These are phyloP conservation scores for Hypoxylon rickii DNA, from an alignment of 495 filamentous ascomycete genomes.

Conservation along the genomic window DNA sequence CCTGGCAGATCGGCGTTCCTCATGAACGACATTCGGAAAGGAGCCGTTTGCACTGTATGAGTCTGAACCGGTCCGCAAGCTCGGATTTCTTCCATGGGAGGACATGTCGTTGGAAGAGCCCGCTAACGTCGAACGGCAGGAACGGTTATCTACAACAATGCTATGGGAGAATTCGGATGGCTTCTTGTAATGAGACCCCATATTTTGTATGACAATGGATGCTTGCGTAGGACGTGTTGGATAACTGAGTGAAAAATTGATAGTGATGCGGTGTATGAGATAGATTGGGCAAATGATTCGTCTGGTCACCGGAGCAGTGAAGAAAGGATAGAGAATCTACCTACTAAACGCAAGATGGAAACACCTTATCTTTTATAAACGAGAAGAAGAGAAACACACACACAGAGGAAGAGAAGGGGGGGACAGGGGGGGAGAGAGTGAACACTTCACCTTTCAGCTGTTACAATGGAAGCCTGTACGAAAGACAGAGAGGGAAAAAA, in stretches of 20 bases:
- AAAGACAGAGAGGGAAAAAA: not conserved
- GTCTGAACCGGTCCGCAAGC: not conserved
- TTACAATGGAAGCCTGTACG: constrained; percentile 7
- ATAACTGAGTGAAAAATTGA: not conserved
- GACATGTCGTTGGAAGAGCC: constrained; percentile 20
- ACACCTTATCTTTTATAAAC: constrained; percentile 6
- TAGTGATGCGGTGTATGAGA: not conserved
- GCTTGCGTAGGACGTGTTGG: not conserved
- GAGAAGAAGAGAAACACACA: not conserved
- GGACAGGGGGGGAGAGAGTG: not conserved
- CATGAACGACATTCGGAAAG: constrained; percentile 1
- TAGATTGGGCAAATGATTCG: not conserved
- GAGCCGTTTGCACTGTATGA: constrained; percentile 1
- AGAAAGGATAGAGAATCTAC: not conserved
- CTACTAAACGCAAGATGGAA: not conserved
- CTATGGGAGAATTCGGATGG: not conserved
- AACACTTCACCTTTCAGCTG: constrained; percentile 7
- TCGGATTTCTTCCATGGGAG: not conserved
- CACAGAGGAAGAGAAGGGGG: too few species aligned
- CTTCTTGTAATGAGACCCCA: constrained; percentile 9
- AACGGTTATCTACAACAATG: constrained; percentile 7
- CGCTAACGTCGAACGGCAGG: not conserved
- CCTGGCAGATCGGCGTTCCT: constrained; percentile 1
- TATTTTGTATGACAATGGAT: not conserved
- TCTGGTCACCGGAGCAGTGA: constrained; percentile 1